Conservation (phyloP, 176 grass and related monocot genomes). For the Ananas comosus region DNA sequence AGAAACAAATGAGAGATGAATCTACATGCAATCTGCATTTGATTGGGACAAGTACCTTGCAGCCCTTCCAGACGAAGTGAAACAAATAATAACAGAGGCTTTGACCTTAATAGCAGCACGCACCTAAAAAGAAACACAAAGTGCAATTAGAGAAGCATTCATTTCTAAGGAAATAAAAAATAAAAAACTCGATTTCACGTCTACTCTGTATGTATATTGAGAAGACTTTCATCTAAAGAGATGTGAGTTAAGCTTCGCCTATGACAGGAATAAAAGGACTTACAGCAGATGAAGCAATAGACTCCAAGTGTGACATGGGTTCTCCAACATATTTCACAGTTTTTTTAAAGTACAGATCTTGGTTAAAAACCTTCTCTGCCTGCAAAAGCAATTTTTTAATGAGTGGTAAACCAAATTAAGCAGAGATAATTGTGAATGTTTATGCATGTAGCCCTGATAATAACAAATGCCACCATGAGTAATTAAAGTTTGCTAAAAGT, state of each 20-base stretch:
- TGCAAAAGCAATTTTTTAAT: constrained; percentile 24
- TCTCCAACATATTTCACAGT: constrained; percentile 94
- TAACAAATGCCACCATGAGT: neutral
- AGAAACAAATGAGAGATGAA: neutral
- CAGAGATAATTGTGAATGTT: neutral
- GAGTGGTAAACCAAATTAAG: constrained; percentile 2
- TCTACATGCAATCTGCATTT: neutral
- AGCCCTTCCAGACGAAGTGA: constrained; percentile 95
- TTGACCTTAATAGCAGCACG: constrained; percentile 97
- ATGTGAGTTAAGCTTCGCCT: constrained; percentile 3
- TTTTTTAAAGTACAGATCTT: constrained; percentile 92
- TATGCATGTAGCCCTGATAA: neutral
- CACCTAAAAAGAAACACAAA: constrained; percentile 37
- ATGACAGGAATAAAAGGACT: constrained; percentile 8
- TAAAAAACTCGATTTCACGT: too few species aligned
- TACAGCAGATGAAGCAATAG: constrained; percentile 96
- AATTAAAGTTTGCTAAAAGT: neutral
- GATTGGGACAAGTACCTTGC: constrained; percentile 55
- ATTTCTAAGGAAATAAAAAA: too few species aligned
- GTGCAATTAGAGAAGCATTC: neutral
- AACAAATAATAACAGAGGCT: constrained; percentile 92
- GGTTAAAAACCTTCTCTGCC: constrained; percentile 99
- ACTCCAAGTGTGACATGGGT: constrained; percentile 97
- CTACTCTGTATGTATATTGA: too few species aligned
- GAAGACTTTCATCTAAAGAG: too few species aligned